Base-by-base conservation (phyloP, 2,329 filamentous ascomycete genomes). In the Ophiocordyceps polyrhachis-furcata region DNA sequence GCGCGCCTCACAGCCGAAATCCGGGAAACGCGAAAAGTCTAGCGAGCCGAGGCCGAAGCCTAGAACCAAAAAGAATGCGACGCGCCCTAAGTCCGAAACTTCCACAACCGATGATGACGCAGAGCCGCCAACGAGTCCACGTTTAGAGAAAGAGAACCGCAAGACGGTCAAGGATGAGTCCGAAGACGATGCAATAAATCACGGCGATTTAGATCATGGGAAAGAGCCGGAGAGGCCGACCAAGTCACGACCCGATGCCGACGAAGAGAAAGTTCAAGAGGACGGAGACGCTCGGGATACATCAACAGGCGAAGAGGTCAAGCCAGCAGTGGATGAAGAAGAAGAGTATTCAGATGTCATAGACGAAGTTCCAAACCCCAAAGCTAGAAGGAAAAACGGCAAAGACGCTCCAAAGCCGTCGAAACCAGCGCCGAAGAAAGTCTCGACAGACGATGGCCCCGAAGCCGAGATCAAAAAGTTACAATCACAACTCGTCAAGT, bases 401-500 rank as follows among this genome's bases (percentile, higher is more conserved):
- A 62, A 60, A 20, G 52, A 55, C n/a, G 44, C 50, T n/a, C 5
- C 47, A 17, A 62, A 61, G 42, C 43, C 50, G 5, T 28, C 55
- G 31, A 64, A 61, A 43, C 41, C 54, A 15, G 42, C 45, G 6
- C 29, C 43, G 42, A 61, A 58, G 49, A 59, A 54, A 48, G 60
- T 63, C 8, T 23, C 29, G 43, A 17, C 60, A 2, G 56, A 63
- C 17, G 58, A 86, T 49, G 74, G 81, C 0, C 74, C 87, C 48
- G 76, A 85, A 47, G 78, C 74, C 4, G 83, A 93, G 58, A 82
- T 95, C 57, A 96, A 94, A 61, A 82, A 79, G 43, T 69, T 96
- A 4, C 89, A 96, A 63, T 75, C 78, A 9, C 86, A 89, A 61
- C 73, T 98, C 7, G 65, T 81, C 41, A 94, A 95, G 62, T 98